Evolutionary conservation across 2,329 filamentous ascomycete genomes (phyloP), one percentile per base, ranked within the genome.

Genomic region (Fusarium tupiense): DNA sequence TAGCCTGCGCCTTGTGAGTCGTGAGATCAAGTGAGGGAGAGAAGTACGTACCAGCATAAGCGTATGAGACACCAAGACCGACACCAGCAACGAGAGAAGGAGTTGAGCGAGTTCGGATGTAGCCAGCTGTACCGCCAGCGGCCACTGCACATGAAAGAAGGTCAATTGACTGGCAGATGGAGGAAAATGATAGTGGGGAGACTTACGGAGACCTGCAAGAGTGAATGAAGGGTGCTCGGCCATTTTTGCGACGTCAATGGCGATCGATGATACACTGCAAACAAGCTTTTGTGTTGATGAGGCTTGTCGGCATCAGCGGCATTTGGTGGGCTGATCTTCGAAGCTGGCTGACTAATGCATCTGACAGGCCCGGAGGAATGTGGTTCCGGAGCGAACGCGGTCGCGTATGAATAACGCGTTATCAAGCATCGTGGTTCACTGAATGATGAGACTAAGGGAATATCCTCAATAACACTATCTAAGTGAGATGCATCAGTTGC

Each of bases 211-310:
- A 47, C 76, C 82, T 2, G 83, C 82, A 11, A 84, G 79, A 31
- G 83, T 84, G 58, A 84, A 84, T 1, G 82, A 83, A 44, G 83
- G 83, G 65, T 84, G 83, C 41, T 84, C 81, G 24, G 83, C 83
- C 82, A 84, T 84, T 53, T 44, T 41, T 58, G 13, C 35, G 54
- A 26, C 38, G 41, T 41, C 35, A 38, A 61, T 60, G 24, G 22
- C 40, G 52, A 22, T 19, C 24, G 52, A 24, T 37, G 38, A 37
- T 38, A 47, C 24, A 20, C n/a, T 56, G 38, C 19, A 7, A 31
- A 43, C 24, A 35, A 60, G 43, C 57, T 63, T 71, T 33, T 50
- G 29, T 20, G 33, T 35, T 47, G 47, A 43, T 61, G 24, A 68
- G 29, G 38, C 26, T 53, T 14, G 22, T 41, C 49, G 61, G 43